Evolutionary conservation across 2,329 filamentous ascomycete genomes (phyloP), one percentile per base, ranked within the genome.

Genomic region (Erysiphe pulchra): DNA sequence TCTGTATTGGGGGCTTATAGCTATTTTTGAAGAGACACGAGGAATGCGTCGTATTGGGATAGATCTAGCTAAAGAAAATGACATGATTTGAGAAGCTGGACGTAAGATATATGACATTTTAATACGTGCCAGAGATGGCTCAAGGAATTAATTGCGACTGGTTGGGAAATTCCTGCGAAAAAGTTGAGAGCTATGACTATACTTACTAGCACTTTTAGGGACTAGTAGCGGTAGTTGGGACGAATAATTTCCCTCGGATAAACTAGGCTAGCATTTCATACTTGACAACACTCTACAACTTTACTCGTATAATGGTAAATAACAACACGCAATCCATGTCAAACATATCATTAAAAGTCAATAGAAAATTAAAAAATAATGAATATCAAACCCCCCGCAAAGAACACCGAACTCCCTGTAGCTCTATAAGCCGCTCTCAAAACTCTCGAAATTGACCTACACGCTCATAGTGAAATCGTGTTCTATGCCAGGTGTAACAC

Each of bases 381-480:
- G 20, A 24, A 24, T 24, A 3, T 24, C 20, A 24, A 24, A 6
- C 3, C 20, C 20, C 20, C 20, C 6, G 3, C 3, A 24, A 24
- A 24, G 6, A 24, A 24, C 20, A 24, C 20, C 20, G 3, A 24
- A 24, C 20, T 24, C 20, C 20, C 6, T 3, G 3, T 24, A 24
- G 20, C 20, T 24, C 20, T 24, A 24, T 24, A 24, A 24, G 20
- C 20, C 20, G 6, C 6, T 24, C 20, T 24, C 20, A 6, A 24
- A 24, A 6, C 3, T 24, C 20, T 24, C 20, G 20, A 24, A 24
- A 24, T 24, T 6, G 6, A 24, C 24, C 38, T 67, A 93, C 36
- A 93, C 77, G 6, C 84, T 82, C 85, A 94, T 94, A 0, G 87
- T 95, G 61, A 92, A 94, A 60, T 95, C 87, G 61, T 94, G 84